These are phyloP conservation scores for Onygenales sp. DNA, from an alignment of 2,329 filamentous ascomycete genomes.

Conservation along the genomic window DNA sequence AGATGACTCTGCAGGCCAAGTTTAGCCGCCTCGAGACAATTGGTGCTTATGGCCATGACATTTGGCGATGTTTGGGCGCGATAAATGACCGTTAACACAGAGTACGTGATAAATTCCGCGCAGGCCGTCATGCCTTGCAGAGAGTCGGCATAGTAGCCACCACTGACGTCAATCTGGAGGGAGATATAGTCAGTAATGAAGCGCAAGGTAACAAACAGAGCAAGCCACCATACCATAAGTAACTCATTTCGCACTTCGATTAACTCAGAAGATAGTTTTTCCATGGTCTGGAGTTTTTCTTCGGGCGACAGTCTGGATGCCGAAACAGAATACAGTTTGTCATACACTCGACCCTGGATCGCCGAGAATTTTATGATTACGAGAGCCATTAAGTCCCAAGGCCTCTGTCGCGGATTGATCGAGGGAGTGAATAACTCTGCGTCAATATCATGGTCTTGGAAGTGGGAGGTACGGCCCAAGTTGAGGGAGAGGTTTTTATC, in stretches of 20 bases:
- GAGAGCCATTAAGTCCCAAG: conserved; percentile 40
- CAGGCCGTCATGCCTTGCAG: conserved; percentile 19
- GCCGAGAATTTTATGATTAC: conserved; percentile 48
- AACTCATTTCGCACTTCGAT: conserved; percentile 16
- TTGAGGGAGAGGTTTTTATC: conserved; percentile 51
- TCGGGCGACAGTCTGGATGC: conserved; percentile 11
- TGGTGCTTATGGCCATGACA: conserved; percentile 17
- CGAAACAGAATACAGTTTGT: conserved; percentile 40
- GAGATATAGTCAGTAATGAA: conserved; percentile 12
- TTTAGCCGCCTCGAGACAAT: conserved; percentile 18
- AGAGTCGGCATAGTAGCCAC: conserved; percentile 12
- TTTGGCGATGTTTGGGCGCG: conserved; percentile 21
- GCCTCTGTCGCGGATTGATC: conserved; percentile 9
- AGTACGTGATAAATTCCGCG: conserved; percentile 26
- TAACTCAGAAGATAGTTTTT: conserved; percentile 15
- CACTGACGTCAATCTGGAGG: conserved; percentile 14
- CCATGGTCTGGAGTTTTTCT: conserved; percentile 11
- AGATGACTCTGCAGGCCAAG: conserved; percentile 19
- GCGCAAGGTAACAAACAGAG: neutral
- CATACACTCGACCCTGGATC: conserved; percentile 51
- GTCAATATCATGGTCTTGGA: conserved; percentile 52
- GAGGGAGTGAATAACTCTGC: conserved; percentile 28
- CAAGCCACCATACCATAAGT: conserved; percentile 10
- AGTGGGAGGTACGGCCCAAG: conserved; percentile 47
- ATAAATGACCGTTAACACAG: conserved; percentile 29